Base-by-base conservation (phyloP, 2,329 filamentous ascomycete species). In the Pseudogymnoascus sp. region DNA sequence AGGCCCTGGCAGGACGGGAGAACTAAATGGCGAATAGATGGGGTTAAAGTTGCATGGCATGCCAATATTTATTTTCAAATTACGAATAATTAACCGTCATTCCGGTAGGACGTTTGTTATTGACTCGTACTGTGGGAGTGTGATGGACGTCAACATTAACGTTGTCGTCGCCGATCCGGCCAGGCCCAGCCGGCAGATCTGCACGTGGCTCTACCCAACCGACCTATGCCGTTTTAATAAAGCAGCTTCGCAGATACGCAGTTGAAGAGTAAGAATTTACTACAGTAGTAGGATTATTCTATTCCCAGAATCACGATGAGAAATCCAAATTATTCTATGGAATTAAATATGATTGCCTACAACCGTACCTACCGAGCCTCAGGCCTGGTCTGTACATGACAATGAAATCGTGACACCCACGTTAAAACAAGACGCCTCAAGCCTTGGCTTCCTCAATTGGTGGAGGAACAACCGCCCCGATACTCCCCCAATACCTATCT, bases 1-100 rank as follows among this genome's bases (percentile, higher is more conserved):
- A 52, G 45, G 45, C 45, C 25, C 23, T 52, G 45, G 45, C 23
- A 52, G 45, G 45, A 52, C 45, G 45, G 45, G 45, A 52, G 45
- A 52, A 52, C 45, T 52, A 52, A 28, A 52, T 52, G n/a, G 23
- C 45, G 14, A 12, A 16, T 23, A 52, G 23, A 52, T 52, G 45
- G 25, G 7, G 25, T 28, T 52, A 30, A 52, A 12, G 45, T 52
- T 30, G 45, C 14, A 16, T 52, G 25, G 45, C 25, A 8, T 52
- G 45, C 45, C 45, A 52, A 52, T 52, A 28, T 52, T 30, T 30
- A 3, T 30, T 16, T 30, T 4, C 16, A 30, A 30, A 16, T 11
- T 22, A 30, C 16, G 45, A 30, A 16, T 11, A 19, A 30, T 52
- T 52, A 30, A 52, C 38, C 58, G 58, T 52, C 14, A 52, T 16